A percentile compares a stretch with the other conserved stretches of the same genome.
These are phyloP conservation scores for Echinochloa phyllopogon DNA, from an alignment of 176 grass and related monocot species.

Conservation along the genomic window DNA sequence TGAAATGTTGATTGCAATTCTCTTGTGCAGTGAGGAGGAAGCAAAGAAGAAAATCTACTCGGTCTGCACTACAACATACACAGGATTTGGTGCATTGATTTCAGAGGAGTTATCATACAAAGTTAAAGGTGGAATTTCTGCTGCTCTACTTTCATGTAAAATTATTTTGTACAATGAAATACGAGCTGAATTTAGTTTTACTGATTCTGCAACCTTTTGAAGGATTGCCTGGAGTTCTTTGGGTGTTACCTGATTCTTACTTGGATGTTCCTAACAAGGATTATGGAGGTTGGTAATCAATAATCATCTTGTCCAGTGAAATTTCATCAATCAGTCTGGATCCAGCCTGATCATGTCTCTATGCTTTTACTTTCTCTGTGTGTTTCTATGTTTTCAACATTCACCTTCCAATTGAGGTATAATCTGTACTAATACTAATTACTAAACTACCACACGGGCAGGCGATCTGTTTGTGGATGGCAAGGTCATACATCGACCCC, in stretches of 20 bases:
- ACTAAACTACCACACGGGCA: conserved; percentile 35
- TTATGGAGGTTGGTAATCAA: conserved; percentile 74
- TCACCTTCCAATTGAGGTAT: background rate
- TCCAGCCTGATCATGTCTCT: background rate
- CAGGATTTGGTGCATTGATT: conserved; percentile 87
- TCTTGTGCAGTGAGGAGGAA: conserved; percentile 79
- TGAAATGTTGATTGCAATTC: conserved; percentile 28
- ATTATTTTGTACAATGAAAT: background rate
- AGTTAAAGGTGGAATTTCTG: conserved; percentile 84
- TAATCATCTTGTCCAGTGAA: background rate
- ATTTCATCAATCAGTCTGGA: background rate
- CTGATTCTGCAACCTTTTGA: conserved; percentile 28
- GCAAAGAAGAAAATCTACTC: conserved; percentile 98
- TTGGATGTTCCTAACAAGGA: conserved; percentile 99
- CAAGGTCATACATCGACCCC: conserved; percentile 75
- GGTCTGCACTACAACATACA: conserved; percentile 83
- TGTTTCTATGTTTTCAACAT: background rate
- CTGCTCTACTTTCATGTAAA: conserved; percentile 26
- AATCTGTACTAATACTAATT: conserved; percentile 13
- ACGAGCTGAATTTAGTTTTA: conserved; percentile 18
- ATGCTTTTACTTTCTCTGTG: background rate
- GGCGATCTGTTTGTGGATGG: conserved; percentile 91
- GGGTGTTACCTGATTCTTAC: conserved; percentile 99
- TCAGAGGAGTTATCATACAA: conserved; percentile 95
- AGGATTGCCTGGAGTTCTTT: conserved; percentile 97